Percentiles rank a stretch among this genome's conserved stretches.
These are phyloP conservation scores for Jasminum sambac DNA, from an alignment of 257 asterid species.

Conservation along the genomic window DNA sequence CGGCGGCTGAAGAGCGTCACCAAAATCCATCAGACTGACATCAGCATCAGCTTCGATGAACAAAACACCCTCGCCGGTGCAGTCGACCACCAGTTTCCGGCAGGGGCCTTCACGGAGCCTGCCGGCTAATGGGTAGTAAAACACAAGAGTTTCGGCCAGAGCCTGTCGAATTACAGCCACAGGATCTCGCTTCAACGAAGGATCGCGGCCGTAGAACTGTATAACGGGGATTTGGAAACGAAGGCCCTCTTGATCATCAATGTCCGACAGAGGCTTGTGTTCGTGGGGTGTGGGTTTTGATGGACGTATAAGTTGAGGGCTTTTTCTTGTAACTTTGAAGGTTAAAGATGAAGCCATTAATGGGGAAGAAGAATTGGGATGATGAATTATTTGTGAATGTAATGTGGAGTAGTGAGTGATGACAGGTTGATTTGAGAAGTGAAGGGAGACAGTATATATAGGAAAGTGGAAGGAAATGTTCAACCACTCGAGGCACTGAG, in stretches of 20 bases:
- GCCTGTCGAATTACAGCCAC: slow-evolving; percentile 50
- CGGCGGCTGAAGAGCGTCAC: slow-evolving; percentile 58
- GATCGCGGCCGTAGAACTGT: slow-evolving; percentile 45
- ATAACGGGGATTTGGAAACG: slow-evolving; percentile 63
- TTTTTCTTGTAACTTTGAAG: slow-evolving; percentile 44
- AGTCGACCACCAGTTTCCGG: slow-evolving; percentile 67
- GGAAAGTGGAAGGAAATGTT: neutral
- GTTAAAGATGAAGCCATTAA: slow-evolving; percentile 37
- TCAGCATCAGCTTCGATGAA: slow-evolving; percentile 67
- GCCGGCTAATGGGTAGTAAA: slow-evolving; percentile 76
- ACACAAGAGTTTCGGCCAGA: slow-evolving; percentile 50
- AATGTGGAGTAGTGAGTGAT: too few relatives aligned
- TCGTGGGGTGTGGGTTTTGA: slow-evolving; percentile 58
- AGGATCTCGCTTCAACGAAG: slow-evolving; percentile 43
- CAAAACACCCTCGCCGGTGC: slow-evolving; percentile 68
- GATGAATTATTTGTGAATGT: too few relatives aligned
- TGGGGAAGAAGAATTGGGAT: too few relatives aligned
- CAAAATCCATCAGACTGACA: slow-evolving; percentile 50
- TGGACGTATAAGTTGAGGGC: slow-evolving; percentile 52
- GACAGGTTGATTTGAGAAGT: neutral
- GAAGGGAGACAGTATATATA: neutral
- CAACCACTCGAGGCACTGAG: too few relatives aligned
- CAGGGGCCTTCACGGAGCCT: slow-evolving; percentile 49
- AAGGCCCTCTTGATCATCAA: slow-evolving; percentile 65
- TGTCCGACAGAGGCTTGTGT: slow-evolving; percentile 54